A percentile compares a stretch with the other conserved stretches of the same genome.
Conservation (phyloP, 2,329 filamentous ascomycete genomes). For the Sporothrix brunneoviolacea region DNA sequence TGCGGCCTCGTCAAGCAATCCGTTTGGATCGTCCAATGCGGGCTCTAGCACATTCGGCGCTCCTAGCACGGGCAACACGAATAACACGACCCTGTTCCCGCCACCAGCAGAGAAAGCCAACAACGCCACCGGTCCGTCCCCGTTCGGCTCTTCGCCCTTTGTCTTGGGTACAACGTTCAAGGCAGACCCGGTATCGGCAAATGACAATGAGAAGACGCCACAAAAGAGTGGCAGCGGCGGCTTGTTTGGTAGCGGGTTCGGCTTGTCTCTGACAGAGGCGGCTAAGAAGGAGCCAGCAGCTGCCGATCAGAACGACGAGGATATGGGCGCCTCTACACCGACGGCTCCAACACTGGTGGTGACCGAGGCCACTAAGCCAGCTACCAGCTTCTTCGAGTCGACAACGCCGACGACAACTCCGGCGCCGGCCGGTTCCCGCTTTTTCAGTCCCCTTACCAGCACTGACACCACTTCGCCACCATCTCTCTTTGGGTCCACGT, state of each 20-base stretch:
- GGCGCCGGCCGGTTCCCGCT: conserved; percentile 19
- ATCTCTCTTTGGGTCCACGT: conserved; percentile 14
- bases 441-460: conserved; percentile 17
- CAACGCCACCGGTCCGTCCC: conserved; percentile 28
- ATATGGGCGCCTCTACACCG: conserved; percentile 40
- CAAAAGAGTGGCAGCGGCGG: conserved; percentile 20
- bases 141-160: conserved; percentile 52
- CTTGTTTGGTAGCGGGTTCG: conserved; percentile 58
- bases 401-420: conserved; percentile 22
- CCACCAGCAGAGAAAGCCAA: conserved; percentile 34
- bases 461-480: not conserved
- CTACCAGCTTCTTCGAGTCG: conserved; percentile 17
- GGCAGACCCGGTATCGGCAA: conserved; percentile 53
- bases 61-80: conserved; percentile 23
- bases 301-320: conserved; percentile 39
- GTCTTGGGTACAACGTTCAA: conserved; percentile 64
- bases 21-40: conserved; percentile 22
- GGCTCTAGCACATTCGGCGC: conserved; percentile 20
- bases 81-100: conserved; percentile 34
- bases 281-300: conserved; percentile 8
- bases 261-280: conserved; percentile 42
- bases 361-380: conserved; percentile 22
- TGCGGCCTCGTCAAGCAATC: conserved; percentile 27
- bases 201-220: conserved; percentile 47
- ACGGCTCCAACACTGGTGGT: conserved; percentile 12